Conservation (phyloP, 345 rosid genomes). For the Eucalyptus caleyi region DNA sequence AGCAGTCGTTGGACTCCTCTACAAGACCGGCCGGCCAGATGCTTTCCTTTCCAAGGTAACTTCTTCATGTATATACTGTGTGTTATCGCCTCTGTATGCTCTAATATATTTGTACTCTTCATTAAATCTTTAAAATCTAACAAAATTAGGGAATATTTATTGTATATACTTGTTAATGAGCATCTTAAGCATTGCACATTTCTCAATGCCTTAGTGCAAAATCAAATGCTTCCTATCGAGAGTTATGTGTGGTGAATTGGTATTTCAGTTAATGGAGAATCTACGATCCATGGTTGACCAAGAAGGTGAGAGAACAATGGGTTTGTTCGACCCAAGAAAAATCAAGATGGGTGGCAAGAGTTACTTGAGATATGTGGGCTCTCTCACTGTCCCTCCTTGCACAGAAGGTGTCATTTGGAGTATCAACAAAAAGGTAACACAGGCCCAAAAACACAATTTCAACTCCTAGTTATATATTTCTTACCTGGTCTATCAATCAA, state of each 20-base stretch:
- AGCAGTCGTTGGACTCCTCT: constrained; percentile 39
- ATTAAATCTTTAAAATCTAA: not conserved
- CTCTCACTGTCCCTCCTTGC: constrained; percentile 83
- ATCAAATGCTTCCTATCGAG: not conserved
- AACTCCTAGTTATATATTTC: not conserved
- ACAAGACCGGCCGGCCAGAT: constrained; percentile 37
- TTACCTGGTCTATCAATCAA: no score
- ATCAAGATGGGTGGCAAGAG: constrained; percentile 31
- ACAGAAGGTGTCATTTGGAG: constrained; percentile 70
- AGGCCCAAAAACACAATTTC: not conserved
- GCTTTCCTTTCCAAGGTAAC: constrained; percentile 43
- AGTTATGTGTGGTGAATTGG: not conserved
- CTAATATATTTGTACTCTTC: not conserved
- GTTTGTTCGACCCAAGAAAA: constrained; percentile 38
- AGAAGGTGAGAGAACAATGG: constrained; percentile 14
- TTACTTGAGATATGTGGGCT: constrained; percentile 61
- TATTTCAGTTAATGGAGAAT: constrained; percentile 9
- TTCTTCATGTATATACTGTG: not conserved
- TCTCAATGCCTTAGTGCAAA: not conserved
- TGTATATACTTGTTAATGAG: not conserved
- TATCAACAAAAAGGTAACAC: constrained; percentile 29
- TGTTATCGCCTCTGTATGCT: not conserved
- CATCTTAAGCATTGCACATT: not conserved
- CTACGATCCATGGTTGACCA: constrained; percentile 2
- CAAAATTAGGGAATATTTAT: not conserved